Base-by-base conservation (phyloP, 371 early-diverging fungal species). In the Zopfochytrium polystomum region DNA sequence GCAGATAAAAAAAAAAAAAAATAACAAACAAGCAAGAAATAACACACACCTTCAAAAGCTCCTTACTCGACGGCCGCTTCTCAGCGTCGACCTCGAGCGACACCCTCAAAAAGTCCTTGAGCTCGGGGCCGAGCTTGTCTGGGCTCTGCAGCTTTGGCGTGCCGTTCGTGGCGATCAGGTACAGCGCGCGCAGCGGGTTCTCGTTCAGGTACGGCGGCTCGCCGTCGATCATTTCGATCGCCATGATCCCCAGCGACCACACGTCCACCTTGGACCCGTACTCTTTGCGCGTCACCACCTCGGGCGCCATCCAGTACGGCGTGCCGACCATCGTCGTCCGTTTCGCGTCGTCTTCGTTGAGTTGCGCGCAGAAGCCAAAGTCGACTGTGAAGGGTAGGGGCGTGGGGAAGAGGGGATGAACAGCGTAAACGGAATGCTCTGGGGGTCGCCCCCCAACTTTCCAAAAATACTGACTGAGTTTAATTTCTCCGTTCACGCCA, bases 161-260 rank as follows among this genome's bases (percentile, higher is more conserved):
- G 33, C 98, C 98, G 69, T 94, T 93, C 32, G 96, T 95, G 15
- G 95, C 95, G 73, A 95, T 95, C 60, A 95, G 72, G 68, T 94
- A 95, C 26, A 96, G 79, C 0, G 97, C 97, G 77, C 90, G 90
- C 52, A 96, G 78, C 5, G 94, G 94, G 62, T 95, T 91, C 74
- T 93, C 94, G 56, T 93, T 90, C 69, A 95, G 74, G 69, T 97
- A 98, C 26, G 99, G 99, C 27, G 96, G 96, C 76, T 93, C 95
- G 54, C 91, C 91, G 71, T 97, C 95, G 66, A 96, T 87, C 93
- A 98, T 92, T 76, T 99, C 97, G 68, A 96, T 97, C 1, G 95
- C 91, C 89, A 96, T 90, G 66, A 98, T 96, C 5, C 96, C 99
- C 11, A 96, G 74, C 6, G 91, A 90, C 99, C 99, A 99, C 30